phyloP scores from a whole-genome alignment of 2,329 filamentous ascomycete species.

The Colletotrichum phormii region DNA sequence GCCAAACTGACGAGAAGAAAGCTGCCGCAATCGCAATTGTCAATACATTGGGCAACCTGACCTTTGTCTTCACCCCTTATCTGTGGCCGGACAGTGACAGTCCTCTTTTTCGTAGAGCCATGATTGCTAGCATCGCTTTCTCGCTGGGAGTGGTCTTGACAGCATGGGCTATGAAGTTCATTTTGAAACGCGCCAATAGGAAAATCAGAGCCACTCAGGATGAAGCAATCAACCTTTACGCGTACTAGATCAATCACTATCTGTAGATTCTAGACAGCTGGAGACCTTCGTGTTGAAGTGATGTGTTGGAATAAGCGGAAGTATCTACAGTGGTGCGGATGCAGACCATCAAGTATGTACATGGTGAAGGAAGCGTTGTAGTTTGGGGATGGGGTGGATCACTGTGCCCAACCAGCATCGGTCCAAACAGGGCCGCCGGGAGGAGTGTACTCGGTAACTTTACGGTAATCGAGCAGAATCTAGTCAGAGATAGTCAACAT shows the following conservation, averaged over 20 bases:
- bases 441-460: conserved; percentile 41
- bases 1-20: conserved; percentile 60
- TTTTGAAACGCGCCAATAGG: conserved; percentile 49
- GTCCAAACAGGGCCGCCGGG: conserved; percentile 40
- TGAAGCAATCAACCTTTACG: conserved; percentile 42
- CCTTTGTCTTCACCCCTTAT: conserved; percentile 54
- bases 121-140: conserved; percentile 38
- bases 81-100: conserved; percentile 48
- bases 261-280: no score
- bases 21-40: conserved; percentile 55
- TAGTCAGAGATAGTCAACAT: conserved; percentile 8
- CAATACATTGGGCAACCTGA: conserved; percentile 49
- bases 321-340: background rate
- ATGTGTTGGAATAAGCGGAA: no score
- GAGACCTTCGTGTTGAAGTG: no score
- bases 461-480: conserved; percentile 43
- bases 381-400: background rate
- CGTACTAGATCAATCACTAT: conserved; percentile 37
- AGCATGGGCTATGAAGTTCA: conserved; percentile 49
- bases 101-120: conserved; percentile 39
- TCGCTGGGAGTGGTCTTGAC: conserved; percentile 47
- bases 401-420: conserved; percentile 36
- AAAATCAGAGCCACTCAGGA: conserved; percentile 42
- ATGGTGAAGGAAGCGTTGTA: background rate
- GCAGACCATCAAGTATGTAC: conserved; percentile 5